These are phyloP conservation scores for Silene conica DNA, from an alignment of 148 eudicot species.

Conservation along the genomic window DNA sequence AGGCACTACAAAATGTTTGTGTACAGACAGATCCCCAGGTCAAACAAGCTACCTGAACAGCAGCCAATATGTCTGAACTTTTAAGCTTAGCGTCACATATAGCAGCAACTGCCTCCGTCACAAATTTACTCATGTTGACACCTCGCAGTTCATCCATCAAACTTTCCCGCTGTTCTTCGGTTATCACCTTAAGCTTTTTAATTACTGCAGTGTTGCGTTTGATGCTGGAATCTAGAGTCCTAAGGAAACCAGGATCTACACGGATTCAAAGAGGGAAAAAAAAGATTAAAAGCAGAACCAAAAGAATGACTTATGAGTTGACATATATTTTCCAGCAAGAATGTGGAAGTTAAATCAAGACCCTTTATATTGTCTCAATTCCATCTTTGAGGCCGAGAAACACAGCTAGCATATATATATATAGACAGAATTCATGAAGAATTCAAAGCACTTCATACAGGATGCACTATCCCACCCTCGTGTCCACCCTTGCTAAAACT, in stretches of 20 bases:
- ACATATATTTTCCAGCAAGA: background rate
- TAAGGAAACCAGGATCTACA: slow-evolving; percentile 69
- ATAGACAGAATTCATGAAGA: background rate
- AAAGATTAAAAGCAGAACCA: background rate
- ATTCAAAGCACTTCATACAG: background rate
- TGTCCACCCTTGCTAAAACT: background rate
- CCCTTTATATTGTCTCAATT: background rate
- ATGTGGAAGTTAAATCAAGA: background rate
- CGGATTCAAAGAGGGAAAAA: background rate
- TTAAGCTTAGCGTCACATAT: slow-evolving; percentile 95
- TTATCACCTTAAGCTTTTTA: slow-evolving; percentile 91
- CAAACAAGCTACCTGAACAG: slow-evolving; percentile 71
- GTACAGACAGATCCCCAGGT: background rate
- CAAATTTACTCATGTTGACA: slow-evolving; percentile 95
- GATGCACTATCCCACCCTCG: background rate
- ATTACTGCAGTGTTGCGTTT: slow-evolving; percentile 96
- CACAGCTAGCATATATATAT: background rate
- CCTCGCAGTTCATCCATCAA: slow-evolving; percentile 88
- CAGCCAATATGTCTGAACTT: slow-evolving; percentile 87
- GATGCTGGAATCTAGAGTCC: slow-evolving; percentile 93
- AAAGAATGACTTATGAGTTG: background rate
- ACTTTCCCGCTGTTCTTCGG: slow-evolving; percentile 93
- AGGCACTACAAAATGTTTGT: background rate
- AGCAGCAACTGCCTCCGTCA: slow-evolving; percentile 93
- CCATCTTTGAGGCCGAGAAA: background rate